phyloP scores from a whole-genome alignment of 257 asterid genomes.

The Thymus mandschuricus region DNA sequence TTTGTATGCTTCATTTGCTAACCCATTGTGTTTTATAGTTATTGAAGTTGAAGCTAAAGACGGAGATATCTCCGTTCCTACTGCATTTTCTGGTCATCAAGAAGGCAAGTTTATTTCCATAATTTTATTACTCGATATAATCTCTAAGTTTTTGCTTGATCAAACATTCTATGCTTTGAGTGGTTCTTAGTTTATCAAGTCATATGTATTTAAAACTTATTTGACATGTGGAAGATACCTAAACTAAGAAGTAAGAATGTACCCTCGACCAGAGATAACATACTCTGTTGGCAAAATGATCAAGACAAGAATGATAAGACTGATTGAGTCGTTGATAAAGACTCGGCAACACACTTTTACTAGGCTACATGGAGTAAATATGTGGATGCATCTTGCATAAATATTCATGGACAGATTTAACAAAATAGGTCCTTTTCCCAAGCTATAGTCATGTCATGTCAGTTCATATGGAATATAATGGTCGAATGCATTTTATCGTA shows the following conservation, averaged over 20 bases:
- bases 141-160: not conserved
- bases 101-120: slow-evolving; percentile 54
- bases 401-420: not conserved
- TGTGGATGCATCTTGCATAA: slow-evolving; percentile 10
- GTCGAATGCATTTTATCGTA: not conserved
- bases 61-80: slow-evolving; percentile 67
- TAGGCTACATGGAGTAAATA: not conserved
- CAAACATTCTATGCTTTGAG: not conserved
- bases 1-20: slow-evolving; percentile 22
- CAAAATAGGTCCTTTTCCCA: not conserved
- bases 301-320: not conserved
- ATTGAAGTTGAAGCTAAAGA: slow-evolving; percentile 74
- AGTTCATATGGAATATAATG: not conserved
- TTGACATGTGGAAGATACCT: slow-evolving; percentile 1
- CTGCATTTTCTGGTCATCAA: slow-evolving; percentile 73
- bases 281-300: not conserved
- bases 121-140: slow-evolving; percentile 6
- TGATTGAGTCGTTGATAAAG: slow-evolving; percentile 8
- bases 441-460: not conserved
- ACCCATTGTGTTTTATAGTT: slow-evolving; percentile 25
- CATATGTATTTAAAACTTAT: slow-evolving; percentile 1
- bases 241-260: not conserved
- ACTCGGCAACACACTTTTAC: not conserved
- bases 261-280: too few relatives aligned
- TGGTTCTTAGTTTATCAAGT: not conserved